These are phyloP conservation scores for Cenchrus purpureus DNA, from an alignment of 176 grass and related monocot genomes.

Conservation along the genomic window DNA sequence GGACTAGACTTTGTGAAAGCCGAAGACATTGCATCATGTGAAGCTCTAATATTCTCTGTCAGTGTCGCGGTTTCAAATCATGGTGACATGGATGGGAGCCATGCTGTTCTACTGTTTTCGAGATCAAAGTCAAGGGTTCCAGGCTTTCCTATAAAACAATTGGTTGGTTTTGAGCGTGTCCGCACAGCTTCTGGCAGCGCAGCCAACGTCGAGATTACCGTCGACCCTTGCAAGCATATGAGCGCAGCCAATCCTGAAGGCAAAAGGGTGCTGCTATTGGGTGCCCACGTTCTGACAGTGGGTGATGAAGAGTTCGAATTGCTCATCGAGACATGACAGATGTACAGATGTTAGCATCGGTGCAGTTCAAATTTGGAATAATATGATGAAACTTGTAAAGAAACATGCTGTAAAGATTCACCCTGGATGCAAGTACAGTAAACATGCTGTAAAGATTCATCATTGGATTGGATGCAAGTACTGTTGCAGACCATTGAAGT, in stretches of 20 bases:
- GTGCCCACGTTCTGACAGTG: constrained; percentile 59
- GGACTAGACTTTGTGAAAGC: constrained; percentile 53
- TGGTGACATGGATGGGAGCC: constrained; percentile 68
- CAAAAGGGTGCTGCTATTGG: constrained; percentile 54
- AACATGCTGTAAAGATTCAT: constrained; percentile 18
- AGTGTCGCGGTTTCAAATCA: constrained; percentile 61
- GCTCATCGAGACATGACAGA: constrained; percentile 54
- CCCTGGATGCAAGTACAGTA: not conserved
- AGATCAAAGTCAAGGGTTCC: constrained; percentile 49
- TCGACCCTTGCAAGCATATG: constrained; percentile 78
- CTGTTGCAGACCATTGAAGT: not conserved
- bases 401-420: constrained; percentile 19
- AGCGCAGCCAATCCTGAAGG: constrained; percentile 61
- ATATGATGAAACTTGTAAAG: constrained; percentile 21
- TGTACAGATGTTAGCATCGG: not conserved
- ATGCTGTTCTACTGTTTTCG: constrained; percentile 62
- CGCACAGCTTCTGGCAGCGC: constrained; percentile 44
- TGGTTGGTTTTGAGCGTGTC: constrained; percentile 78
- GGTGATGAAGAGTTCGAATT: constrained; percentile 74
- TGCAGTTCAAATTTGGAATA: not conserved
- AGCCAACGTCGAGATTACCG: constrained; percentile 49
- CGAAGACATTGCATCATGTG: constrained; percentile 69
- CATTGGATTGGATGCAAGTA: constrained; percentile 3
- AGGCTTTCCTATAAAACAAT: constrained; percentile 65
- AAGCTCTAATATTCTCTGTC: constrained; percentile 66